Conservation (phyloP, 2,329 filamentous ascomycete species). For the Neofusicoccum sp. region DNA sequence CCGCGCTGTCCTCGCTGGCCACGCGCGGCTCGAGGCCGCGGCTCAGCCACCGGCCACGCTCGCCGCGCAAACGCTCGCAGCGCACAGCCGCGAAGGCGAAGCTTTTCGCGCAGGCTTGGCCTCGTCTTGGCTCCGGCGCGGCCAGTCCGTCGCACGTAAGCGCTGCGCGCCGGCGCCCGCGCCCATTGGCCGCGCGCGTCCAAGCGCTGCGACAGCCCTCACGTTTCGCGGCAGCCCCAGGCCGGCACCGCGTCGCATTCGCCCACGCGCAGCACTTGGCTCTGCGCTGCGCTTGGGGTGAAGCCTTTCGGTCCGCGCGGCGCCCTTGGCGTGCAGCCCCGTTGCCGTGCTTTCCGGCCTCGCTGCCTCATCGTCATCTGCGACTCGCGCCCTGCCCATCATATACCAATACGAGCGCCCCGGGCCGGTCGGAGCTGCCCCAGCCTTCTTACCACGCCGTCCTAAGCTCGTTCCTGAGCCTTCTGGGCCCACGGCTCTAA, state of each 20-base stretch:
- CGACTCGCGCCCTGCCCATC: not conserved
- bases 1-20: not conserved
- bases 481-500: not conserved
- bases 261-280: not conserved
- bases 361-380: not conserved
- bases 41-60: conserved; percentile 6
- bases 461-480: conserved; percentile 9
- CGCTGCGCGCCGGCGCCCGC: not conserved
- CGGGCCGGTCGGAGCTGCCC: not conserved
- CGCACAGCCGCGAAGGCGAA: not conserved
- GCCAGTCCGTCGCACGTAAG: conserved; percentile 6
- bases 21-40: not conserved
- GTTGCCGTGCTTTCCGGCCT: conserved; percentile 1
- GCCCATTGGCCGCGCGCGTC: conserved; percentile 4
- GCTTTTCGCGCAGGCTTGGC: conserved; percentile 8
- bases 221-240: conserved; percentile 1
- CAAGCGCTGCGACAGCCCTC: not conserved
- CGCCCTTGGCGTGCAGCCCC: conserved; percentile 7
- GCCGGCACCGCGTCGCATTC: not conserved
- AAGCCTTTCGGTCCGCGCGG: conserved; percentile 10
- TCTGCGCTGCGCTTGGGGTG: not conserved
- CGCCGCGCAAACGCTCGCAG: not conserved
- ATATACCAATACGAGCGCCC: conserved; percentile 3
- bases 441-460: not conserved
- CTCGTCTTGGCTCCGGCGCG: conserved; percentile 2